These are phyloP conservation scores for Alternaria ethzedia DNA, from an alignment of 2,329 filamentous ascomycete genomes.

Conservation along the genomic window DNA sequence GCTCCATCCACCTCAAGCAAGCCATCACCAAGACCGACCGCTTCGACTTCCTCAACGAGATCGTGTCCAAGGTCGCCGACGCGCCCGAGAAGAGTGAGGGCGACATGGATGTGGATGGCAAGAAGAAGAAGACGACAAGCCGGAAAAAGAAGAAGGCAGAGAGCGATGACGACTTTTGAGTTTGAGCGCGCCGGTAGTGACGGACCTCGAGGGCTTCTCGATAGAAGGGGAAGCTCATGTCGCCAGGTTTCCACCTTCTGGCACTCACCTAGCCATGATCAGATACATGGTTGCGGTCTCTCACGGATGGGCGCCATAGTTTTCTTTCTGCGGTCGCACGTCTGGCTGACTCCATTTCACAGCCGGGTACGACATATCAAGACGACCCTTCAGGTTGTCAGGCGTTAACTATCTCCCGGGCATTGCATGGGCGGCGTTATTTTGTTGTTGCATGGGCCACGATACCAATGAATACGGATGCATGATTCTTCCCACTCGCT, in stretches of 20 bases:
- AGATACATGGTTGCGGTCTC: not conserved
- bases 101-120: slow-evolving; percentile 51
- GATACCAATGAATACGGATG: slow-evolving; percentile 34
- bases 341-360: not conserved
- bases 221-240: not conserved
- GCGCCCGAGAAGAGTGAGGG: slow-evolving; percentile 60
- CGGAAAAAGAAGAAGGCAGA: slow-evolving; percentile 49
- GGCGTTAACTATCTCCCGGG: not conserved
- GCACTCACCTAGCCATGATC: not conserved
- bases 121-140: slow-evolving; percentile 52
- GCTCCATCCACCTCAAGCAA: slow-evolving; percentile 87
- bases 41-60: slow-evolving; percentile 92
- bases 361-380: not conserved
- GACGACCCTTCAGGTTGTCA: not conserved
- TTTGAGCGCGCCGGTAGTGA: not conserved
- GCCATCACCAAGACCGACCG: slow-evolving; percentile 88
- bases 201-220: not conserved
- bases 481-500: not conserved
- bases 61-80: slow-evolving; percentile 83
- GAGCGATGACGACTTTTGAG: slow-evolving; percentile 47
- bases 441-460: slow-evolving; percentile 5
- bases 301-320: not conserved
- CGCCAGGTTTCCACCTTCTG: not conserved
- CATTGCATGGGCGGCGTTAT: slow-evolving; percentile 18
- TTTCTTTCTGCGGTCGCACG: not conserved